These are phyloP conservation scores for Epichloe aotearoae DNA, from an alignment of 2,329 filamentous ascomycete genomes.

Conservation along the genomic window DNA sequence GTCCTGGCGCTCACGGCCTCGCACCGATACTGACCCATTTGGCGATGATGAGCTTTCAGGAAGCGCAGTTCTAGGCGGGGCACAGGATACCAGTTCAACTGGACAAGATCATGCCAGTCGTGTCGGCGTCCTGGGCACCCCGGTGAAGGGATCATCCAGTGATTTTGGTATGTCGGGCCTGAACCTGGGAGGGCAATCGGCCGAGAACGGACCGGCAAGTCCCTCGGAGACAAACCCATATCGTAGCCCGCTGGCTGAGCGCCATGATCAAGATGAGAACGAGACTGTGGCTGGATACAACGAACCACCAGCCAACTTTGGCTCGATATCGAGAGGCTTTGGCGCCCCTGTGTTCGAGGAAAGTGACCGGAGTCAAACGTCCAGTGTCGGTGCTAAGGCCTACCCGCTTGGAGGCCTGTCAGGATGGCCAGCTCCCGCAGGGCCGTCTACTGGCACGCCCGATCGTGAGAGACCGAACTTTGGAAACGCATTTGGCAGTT, in stretches of 20 bases:
- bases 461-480: constrained; percentile 49
- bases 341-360: constrained; percentile 44
- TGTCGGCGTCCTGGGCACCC: constrained; percentile 36
- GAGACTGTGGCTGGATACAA: constrained; percentile 32
- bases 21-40: constrained; percentile 65
- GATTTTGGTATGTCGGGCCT: constrained; percentile 52
- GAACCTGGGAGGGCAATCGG: constrained; percentile 42
- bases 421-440: constrained; percentile 46
- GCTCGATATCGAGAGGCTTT: constrained; percentile 39
- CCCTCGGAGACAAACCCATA: constrained; percentile 95
- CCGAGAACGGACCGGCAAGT: constrained; percentile 61
- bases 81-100: constrained; percentile 49
- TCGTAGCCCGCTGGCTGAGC: constrained; percentile 73
- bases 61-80: constrained; percentile 62
- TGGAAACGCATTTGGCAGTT: constrained; percentile 56
- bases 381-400: constrained; percentile 67
- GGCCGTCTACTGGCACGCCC: constrained; percentile 49
- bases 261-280: constrained; percentile 50
- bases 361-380: constrained; percentile 86
- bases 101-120: constrained; percentile 18
- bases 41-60: constrained; percentile 53
- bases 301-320: constrained; percentile 37
- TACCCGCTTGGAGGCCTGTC: constrained; percentile 53
- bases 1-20: constrained; percentile 46
- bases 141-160: constrained; percentile 37